Conservation (phyloP, 495 filamentous ascomycete species). For the Aspergillus cavernicola region DNA sequence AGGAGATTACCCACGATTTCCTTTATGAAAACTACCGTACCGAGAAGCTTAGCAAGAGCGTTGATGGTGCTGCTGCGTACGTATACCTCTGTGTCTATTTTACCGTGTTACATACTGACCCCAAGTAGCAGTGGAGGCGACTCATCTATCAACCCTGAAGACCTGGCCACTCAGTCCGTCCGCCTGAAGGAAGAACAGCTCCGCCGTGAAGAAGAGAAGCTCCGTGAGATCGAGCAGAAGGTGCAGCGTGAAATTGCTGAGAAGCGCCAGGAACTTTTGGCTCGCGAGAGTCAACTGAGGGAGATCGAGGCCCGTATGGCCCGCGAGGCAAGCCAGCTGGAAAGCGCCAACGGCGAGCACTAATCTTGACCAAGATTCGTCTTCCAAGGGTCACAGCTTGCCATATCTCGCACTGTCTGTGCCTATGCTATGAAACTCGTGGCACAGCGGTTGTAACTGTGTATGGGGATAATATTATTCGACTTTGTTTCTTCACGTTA, state of each 20-base stretch:
- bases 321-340: conserved; percentile 56
- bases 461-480: conserved; percentile 44
- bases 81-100: conserved; percentile 31
- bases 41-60: conserved; percentile 99
- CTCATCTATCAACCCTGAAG: conserved; percentile 96
- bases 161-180: conserved; percentile 92
- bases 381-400: conserved; percentile 24
- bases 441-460: conserved; percentile 40
- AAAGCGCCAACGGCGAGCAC: conserved; percentile 46
- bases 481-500: conserved; percentile 48
- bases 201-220: conserved; percentile 97
- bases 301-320: conserved; percentile 86
- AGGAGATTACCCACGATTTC: conserved; percentile 99
- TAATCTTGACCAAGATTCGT: conserved; percentile 17
- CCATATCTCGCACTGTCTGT: conserved; percentile 37
- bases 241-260: conserved; percentile 99
- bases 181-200: conserved; percentile 99
- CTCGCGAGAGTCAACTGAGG: conserved; percentile 95
- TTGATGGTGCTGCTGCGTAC: conserved; percentile 85
- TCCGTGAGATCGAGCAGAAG: conserved; percentile 97
- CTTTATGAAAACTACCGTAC: conserved; percentile 99
- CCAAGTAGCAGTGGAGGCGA: conserved; percentile 31
- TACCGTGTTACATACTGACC: not conserved
- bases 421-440: conserved; percentile 41
- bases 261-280: conserved; percentile 97